phyloP scores from a whole-genome alignment of 2,329 filamentous ascomycete genomes.

The Aspergillus cejpii region DNA sequence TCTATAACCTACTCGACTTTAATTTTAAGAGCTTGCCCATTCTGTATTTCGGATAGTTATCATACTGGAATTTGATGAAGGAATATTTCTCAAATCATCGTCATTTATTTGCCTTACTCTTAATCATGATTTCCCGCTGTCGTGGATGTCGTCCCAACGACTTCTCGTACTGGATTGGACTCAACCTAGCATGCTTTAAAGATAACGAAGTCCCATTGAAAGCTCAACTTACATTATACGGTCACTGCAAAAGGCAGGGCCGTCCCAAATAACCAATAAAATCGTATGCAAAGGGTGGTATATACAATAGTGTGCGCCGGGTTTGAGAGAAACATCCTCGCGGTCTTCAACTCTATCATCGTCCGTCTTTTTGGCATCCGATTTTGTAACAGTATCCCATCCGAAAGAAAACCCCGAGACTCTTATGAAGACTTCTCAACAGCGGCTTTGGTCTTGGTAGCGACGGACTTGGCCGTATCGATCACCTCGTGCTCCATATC shows the following conservation, averaged over 20 bases:
- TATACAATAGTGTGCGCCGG: background rate
- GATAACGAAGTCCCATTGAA: too few relatives aligned
- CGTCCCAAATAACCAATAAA: background rate
- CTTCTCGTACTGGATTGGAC: too few relatives aligned
- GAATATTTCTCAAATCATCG: too few relatives aligned
- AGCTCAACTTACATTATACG: background rate
- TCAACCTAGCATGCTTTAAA: too few relatives aligned
- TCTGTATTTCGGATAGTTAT: too few relatives aligned
- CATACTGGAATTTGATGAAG: too few relatives aligned
- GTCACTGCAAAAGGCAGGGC: background rate
- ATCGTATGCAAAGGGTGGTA: background rate
- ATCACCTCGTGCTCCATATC: conserved; percentile 33
- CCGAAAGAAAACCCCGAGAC: background rate
- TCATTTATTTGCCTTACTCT: too few relatives aligned
- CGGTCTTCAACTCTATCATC: background rate
- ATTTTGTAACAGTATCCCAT: background rate
- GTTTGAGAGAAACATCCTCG: background rate
- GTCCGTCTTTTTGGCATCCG: background rate
- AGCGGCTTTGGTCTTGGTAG: conserved; percentile 25
- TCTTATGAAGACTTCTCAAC: conserved; percentile 29
- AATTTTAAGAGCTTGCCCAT: too few relatives aligned
- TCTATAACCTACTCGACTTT: background rate
- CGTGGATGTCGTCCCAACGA: too few relatives aligned
- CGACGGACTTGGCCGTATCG: conserved; percentile 32
- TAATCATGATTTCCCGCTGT: too few relatives aligned